Evolutionary conservation across 2,329 filamentous ascomycete genomes (phyloP).

Genomic region (Onygenales sp.): DNA sequence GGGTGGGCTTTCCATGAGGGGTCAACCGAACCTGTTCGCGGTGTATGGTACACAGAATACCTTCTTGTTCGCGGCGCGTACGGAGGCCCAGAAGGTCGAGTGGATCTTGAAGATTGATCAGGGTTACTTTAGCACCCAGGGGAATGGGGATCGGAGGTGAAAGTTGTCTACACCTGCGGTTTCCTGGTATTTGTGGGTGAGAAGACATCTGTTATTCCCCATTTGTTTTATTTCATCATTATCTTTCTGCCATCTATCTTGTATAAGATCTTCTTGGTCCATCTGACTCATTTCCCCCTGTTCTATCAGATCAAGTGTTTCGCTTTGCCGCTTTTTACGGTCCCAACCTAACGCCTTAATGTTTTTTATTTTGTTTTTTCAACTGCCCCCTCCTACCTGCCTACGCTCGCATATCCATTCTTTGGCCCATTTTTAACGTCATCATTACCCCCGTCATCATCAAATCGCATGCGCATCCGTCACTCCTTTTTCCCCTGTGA

Average conservation of each 20-base stretch:
- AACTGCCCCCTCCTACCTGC: not conserved
- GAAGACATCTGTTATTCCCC: not conserved
- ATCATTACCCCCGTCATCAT: not conserved
- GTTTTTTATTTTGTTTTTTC: not conserved
- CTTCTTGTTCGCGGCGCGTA: constrained; percentile 84
- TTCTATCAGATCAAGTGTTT: not conserved
- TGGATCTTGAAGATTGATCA: constrained; percentile 96
- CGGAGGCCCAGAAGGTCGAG: constrained; percentile 85
- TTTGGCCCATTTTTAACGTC: not conserved
- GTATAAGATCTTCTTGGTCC: not conserved
- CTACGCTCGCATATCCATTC: not conserved
- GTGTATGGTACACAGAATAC: constrained; percentile 92
- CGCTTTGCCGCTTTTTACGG: not conserved
- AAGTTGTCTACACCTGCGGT: not conserved
- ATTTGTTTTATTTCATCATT: not conserved
- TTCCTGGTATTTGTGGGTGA: too few species aligned
- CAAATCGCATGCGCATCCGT: too few species aligned
- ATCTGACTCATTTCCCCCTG: not conserved
- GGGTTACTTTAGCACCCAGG: constrained; percentile 48
- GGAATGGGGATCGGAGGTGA: not conserved
- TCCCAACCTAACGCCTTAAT: not conserved
- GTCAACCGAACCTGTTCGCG: constrained; percentile 71
- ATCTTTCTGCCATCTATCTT: not conserved
- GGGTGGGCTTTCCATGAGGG: constrained; percentile 27
- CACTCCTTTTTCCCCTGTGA: not conserved